A percentile compares a stretch with the other conserved stretches of the same genome.
phyloP scores from a whole-genome alignment of 2,329 filamentous ascomycete genomes.

The Colletotrichum liaoningense region DNA sequence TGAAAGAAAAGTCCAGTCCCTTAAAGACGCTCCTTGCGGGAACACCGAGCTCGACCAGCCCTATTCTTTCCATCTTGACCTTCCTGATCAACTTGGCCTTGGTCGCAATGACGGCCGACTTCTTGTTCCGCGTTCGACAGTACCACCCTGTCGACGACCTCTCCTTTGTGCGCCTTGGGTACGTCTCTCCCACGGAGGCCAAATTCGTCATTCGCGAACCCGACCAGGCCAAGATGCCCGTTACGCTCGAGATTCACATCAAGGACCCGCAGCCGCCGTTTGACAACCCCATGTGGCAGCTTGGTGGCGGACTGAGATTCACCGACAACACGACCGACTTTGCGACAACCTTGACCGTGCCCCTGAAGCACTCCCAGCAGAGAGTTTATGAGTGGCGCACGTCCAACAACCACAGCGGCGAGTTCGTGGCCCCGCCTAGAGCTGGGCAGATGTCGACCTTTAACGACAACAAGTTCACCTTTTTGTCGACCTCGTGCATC shows the following conservation, averaged over 20 bases:
- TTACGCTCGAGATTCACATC: conserved; percentile 75
- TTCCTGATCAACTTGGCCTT: conserved; percentile 79
- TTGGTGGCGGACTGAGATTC: conserved; percentile 71
- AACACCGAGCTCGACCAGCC: conserved; percentile 77
- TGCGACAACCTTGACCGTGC: conserved; percentile 77
- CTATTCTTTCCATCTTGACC: conserved; percentile 73
- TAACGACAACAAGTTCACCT: conserved; percentile 81
- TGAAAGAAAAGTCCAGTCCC: conserved; percentile 67
- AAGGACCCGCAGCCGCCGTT: conserved; percentile 62
- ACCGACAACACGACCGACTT: conserved; percentile 85
- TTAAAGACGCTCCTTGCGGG: conserved; percentile 80
- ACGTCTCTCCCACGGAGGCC: conserved; percentile 83
- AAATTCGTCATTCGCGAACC: conserved; percentile 89
- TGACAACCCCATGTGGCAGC: conserved; percentile 73
- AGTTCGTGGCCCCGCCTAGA: conserved; percentile 81
- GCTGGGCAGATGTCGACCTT: conserved; percentile 71
- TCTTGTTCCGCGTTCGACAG: conserved; percentile 78
- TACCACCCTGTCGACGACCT: conserved; percentile 79
- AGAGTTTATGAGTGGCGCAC: conserved; percentile 85
- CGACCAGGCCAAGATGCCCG: conserved; percentile 77
- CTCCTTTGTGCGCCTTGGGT: conserved; percentile 88
- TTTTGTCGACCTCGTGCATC: conserved; percentile 92
- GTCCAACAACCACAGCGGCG: conserved; percentile 87
- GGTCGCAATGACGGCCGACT: conserved; percentile 78
- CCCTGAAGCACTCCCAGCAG: conserved; percentile 72